phyloP scores from a whole-genome alignment of 441 rosid genomes.

The Bruguiera hainesii region DNA sequence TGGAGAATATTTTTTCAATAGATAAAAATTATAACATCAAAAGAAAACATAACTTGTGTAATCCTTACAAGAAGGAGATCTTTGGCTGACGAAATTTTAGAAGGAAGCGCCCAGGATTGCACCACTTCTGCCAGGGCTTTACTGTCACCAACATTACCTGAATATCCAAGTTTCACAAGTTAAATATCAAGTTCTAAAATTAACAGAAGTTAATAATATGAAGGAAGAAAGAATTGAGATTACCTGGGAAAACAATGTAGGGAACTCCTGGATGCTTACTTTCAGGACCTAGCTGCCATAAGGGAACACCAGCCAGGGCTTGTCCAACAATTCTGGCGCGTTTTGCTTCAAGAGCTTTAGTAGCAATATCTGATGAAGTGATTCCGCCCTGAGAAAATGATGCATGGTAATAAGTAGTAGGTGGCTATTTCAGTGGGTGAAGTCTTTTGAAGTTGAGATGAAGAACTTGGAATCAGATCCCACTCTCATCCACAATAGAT shows the following conservation, averaged over 20 bases:
- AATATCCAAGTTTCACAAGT: constrained; percentile 13
- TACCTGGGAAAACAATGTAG: constrained; percentile 97
- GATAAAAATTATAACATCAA: constrained; percentile 16
- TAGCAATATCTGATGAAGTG: constrained; percentile 95
- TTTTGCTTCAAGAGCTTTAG: constrained; percentile 88
- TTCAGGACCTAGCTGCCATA: constrained; percentile 96
- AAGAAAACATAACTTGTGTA: constrained; percentile 4
- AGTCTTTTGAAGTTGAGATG: not conserved
- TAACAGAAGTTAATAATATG: constrained; percentile 5
- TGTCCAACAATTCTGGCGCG: constrained; percentile 88
- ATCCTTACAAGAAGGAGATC: constrained; percentile 69
- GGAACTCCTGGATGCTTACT: constrained; percentile 98
- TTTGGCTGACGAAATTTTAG: constrained; percentile 59
- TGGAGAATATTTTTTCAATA: constrained; percentile 25
- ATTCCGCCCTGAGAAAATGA: constrained; percentile 75
- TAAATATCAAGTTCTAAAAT: constrained; percentile 11
- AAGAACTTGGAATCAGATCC: not conserved
- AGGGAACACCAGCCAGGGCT: constrained; percentile 94
- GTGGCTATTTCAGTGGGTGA: not conserved
- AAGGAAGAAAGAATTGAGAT: constrained; percentile 12
- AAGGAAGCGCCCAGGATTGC: constrained; percentile 80
- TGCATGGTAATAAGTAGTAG: not conserved
- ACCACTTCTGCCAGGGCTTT: constrained; percentile 82
- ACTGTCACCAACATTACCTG: constrained; percentile 90
- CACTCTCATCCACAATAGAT: no score